These are phyloP conservation scores for Penicillium expansum DNA, from an alignment of 2,329 filamentous ascomycete species.

Conservation along the genomic window DNA sequence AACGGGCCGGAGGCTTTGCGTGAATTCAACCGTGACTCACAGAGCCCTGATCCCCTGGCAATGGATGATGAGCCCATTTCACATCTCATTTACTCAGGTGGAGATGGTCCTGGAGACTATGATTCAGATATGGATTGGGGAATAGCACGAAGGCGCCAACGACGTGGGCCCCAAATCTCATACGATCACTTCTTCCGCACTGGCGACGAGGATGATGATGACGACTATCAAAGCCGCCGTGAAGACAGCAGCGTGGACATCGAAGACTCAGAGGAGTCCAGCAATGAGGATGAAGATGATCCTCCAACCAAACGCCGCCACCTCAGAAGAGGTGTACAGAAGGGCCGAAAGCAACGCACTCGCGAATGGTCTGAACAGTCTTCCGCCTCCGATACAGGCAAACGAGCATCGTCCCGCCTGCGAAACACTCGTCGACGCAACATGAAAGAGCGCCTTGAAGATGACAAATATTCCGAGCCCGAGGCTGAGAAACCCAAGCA, in stretches of 20 bases:
- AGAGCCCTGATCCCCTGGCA: slow-evolving; percentile 8
- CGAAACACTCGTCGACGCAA: slow-evolving; percentile 33
- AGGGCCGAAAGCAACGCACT: not conserved
- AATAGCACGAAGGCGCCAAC: not conserved
- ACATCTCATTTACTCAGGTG: not conserved
- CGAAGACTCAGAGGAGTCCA: not conserved
- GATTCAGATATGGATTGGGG: not conserved
- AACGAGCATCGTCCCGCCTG: slow-evolving; percentile 33
- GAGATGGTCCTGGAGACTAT: slow-evolving; percentile 12
- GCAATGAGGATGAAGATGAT: not conserved
- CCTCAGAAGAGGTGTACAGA: not conserved
- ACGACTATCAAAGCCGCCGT: not conserved
- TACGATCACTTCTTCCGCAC: slow-evolving; percentile 1
- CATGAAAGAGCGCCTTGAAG: slow-evolving; percentile 46
- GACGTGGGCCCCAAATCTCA: not conserved
- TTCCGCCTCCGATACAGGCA: slow-evolving; percentile 12
- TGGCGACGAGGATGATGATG: not conserved
- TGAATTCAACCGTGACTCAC: slow-evolving; percentile 13
- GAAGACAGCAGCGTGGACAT: not conserved
- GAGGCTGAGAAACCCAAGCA: slow-evolving; percentile 48
- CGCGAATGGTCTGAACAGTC: slow-evolving; percentile 12
- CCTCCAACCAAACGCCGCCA: not conserved
- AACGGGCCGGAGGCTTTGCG: slow-evolving; percentile 26
- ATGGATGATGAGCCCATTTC: not conserved
- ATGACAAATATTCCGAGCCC: slow-evolving; percentile 35